Conservation (phyloP, 495 filamentous ascomycete species). For the Talaromyces stipitatus region DNA sequence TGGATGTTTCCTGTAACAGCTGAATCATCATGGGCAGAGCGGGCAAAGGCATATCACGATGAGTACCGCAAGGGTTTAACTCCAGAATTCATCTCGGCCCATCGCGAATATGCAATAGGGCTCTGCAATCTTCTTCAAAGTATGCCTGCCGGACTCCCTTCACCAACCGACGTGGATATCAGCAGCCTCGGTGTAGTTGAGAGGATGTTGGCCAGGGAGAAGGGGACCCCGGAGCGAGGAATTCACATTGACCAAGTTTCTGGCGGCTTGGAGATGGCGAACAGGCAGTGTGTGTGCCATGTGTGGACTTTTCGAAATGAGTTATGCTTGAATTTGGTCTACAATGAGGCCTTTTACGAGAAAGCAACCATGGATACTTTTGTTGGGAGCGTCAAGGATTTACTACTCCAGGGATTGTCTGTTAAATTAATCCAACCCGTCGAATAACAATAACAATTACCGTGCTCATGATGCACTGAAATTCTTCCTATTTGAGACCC, state of each 20-base stretch:
- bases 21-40: slow-evolving; percentile 18
- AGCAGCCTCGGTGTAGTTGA: slow-evolving; percentile 19
- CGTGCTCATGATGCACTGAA: not conserved
- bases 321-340: slow-evolving; percentile 20
- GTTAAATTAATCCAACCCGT: not conserved
- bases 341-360: slow-evolving; percentile 24
- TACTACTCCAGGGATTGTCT: not conserved
- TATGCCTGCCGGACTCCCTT: slow-evolving; percentile 5
- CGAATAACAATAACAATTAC: not conserved
- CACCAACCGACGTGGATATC: slow-evolving; percentile 24
- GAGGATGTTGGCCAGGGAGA: slow-evolving; percentile 14
- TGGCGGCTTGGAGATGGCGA: slow-evolving; percentile 16
- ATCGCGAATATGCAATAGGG: slow-evolving; percentile 19
- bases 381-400: slow-evolving; percentile 7
- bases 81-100: slow-evolving; percentile 14
- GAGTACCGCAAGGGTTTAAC: slow-evolving; percentile 18
- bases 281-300: slow-evolving; percentile 15
- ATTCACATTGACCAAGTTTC: slow-evolving; percentile 15
- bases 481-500: not conserved
- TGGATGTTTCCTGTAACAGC: slow-evolving; percentile 16
- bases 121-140: slow-evolving; percentile 9
- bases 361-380: slow-evolving; percentile 9
- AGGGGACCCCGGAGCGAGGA: slow-evolving; percentile 13
- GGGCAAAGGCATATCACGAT: slow-evolving; percentile 17
- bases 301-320: slow-evolving; percentile 21